Conservation (phyloP, 768 basidiomycete species). For the Multifurca ochricompacta region DNA sequence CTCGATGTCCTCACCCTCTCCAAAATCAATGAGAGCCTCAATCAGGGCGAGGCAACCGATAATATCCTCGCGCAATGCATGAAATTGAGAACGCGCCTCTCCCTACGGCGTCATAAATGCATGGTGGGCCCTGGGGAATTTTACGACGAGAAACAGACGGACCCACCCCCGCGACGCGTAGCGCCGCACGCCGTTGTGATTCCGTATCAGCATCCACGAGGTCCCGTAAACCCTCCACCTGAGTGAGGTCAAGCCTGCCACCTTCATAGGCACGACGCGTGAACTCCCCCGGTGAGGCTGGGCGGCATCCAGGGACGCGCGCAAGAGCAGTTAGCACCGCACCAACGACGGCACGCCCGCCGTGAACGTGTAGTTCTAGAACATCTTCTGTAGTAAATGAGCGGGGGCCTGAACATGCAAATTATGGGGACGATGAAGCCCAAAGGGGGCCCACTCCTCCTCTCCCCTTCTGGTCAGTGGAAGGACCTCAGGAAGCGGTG, state of each 20-base stretch:
- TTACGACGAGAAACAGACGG: slow-evolving; percentile 1
- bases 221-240: slow-evolving; percentile 84
- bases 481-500: background rate
- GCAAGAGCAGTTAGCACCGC: slow-evolving; percentile 61
- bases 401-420: slow-evolving; percentile 62
- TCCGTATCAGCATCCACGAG: slow-evolving; percentile 88
- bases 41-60: slow-evolving; percentile 68
- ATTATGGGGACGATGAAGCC: too few species aligned
- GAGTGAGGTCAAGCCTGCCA: slow-evolving; percentile 78
- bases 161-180: slow-evolving; percentile 60
- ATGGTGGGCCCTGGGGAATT: background rate
- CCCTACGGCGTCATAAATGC: slow-evolving; percentile 42
- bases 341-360: slow-evolving; percentile 71
- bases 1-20: slow-evolving; percentile 85
- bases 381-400: slow-evolving; percentile 83
- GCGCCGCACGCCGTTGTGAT: slow-evolving; percentile 64
- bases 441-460: too few species aligned
- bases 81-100: slow-evolving; percentile 47
- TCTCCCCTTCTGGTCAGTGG: background rate
- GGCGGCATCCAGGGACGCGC: slow-evolving; percentile 54
- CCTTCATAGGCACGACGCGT: slow-evolving; percentile 75
- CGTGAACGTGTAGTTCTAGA: slow-evolving; percentile 82
- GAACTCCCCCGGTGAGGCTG: slow-evolving; percentile 84
- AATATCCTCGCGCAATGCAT: slow-evolving; percentile 54
- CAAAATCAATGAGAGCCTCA: slow-evolving; percentile 90